Evolutionary conservation across 306 rosid species (phyloP).

Genomic region (Gleditsia sinensis): DNA sequence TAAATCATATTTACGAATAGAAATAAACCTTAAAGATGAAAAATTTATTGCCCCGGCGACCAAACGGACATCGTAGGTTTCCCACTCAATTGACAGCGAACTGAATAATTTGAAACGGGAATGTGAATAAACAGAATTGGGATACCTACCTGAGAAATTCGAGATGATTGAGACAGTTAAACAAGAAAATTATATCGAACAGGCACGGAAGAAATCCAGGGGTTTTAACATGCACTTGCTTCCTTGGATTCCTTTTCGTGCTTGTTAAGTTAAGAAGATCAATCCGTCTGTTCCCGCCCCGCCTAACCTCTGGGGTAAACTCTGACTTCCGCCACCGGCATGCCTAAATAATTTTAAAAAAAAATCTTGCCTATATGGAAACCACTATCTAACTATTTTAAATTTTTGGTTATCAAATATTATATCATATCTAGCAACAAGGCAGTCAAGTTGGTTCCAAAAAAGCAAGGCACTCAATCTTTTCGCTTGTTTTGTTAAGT

Average conservation of each 20-base stretch:
- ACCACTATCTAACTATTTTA: not conserved
- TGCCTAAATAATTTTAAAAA: no score
- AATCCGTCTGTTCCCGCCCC: not conserved
- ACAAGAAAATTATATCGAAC: not conserved
- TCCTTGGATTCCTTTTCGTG: not conserved
- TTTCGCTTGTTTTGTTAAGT: no score
- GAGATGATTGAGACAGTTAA: not conserved
- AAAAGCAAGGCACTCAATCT: no score
- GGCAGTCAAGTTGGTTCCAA: no score
- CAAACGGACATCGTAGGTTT: not conserved
- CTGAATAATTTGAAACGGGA: not conserved
- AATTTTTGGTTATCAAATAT: no score
- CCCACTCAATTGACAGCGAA: conserved; percentile 6
- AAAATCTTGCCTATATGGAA: not conserved
- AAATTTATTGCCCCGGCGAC: not conserved
- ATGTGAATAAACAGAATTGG: conserved; percentile 21
- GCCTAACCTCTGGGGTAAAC: not conserved
- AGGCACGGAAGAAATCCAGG: not conserved
- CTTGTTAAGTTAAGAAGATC: not conserved
- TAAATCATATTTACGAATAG: not conserved
- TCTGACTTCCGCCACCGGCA: not conserved
- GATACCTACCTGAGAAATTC: conserved; percentile 26
- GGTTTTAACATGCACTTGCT: not conserved
- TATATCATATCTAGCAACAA: no score
- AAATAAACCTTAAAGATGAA: conserved; percentile 34